Conservation (phyloP, 139 green algal genomes). For the Chara braunii region DNA sequence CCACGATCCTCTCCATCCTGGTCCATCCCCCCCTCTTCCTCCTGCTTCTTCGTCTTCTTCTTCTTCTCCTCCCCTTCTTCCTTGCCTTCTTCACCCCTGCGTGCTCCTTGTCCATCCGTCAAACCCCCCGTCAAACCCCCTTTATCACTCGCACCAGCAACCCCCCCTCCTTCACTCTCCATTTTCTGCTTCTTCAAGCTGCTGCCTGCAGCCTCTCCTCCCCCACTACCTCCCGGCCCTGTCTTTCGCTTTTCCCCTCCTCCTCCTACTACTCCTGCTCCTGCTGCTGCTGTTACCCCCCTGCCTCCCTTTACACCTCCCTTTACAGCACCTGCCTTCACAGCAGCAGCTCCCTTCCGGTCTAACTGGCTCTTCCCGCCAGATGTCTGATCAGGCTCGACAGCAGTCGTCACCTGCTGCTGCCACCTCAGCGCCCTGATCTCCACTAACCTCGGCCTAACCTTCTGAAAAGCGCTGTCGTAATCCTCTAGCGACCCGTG, state of each 20-base stretch:
- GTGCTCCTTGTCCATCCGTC: neutral
- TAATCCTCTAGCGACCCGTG: constrained; percentile 50
- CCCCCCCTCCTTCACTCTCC: no score
- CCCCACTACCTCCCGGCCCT: neutral
- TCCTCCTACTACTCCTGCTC: neutral
- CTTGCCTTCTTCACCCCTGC: neutral
- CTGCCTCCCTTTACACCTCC: neutral
- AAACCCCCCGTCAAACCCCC: neutral
- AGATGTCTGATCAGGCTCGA: neutral
- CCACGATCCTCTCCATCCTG: neutral
- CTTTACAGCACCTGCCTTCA: neutral
- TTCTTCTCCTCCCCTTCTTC: neutral
- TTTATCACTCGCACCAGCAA: no score
- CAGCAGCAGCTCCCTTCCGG: neutral
- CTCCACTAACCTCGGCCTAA: neutral
- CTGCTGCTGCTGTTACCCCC: neutral
- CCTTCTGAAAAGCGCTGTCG: constrained; percentile 17
- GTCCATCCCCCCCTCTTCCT: constrained; percentile 4
- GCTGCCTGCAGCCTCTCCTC: neutral
- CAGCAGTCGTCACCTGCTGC: neutral
- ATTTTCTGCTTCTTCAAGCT: no score
- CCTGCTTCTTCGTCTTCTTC: neutral
- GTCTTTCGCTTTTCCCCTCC: no score
- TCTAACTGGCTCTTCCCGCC: neutral
- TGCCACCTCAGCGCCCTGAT: neutral